Evolutionary conservation across 768 basidiomycete species (phyloP), one percentile per base, ranked within the genome.

Genomic region (Sutorius australiensis): DNA sequence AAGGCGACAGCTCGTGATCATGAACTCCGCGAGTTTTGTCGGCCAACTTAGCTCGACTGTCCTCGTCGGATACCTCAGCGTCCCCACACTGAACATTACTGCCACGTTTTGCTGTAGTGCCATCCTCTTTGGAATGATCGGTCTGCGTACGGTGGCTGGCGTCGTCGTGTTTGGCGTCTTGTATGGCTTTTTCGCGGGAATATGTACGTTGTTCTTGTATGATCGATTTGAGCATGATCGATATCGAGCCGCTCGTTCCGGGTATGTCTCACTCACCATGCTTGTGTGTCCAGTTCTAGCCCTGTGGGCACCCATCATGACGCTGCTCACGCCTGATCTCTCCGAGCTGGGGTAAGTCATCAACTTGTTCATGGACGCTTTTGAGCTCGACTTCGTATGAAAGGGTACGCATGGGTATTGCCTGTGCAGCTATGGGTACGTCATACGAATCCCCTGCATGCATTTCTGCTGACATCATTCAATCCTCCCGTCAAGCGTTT

Each of bases 151-250:
- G 32, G 67, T 70, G 0, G 62, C 65, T 1, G 73, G 75, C 6
- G 71, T 77, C 16, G 67, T 79, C 14, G 59, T 72, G 3, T 75
- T 80, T 51, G 73, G 75, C 2, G 54, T 77, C 37, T 55, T 78
- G 1, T 83, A 76, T 56, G 81, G 82, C 12, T 79, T 77, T 59
- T 79, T 79, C 56, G 73, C 73, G n/a, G 82, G 81, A 14, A 72
- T 71, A 17, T 72, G 75, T 76, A 42, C 46, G 75, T 52, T 40
- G 9, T 13, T n/a, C 44, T 13, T 4, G 3, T 3, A 28, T 10
- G 27, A n/a, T n/a, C 2, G 9, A 21, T 32, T 24, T 10, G 32
- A 32, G 5, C 44, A 5, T 10, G 32, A 32, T 5, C 44, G 5
- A 33, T 33, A 3, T 44, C 30, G 30, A n/a, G 12, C 21, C 11